These are phyloP conservation scores for Yamadazyma insecticola DNA, from an alignment of 805 yeast genomes.

Conservation along the genomic window DNA sequence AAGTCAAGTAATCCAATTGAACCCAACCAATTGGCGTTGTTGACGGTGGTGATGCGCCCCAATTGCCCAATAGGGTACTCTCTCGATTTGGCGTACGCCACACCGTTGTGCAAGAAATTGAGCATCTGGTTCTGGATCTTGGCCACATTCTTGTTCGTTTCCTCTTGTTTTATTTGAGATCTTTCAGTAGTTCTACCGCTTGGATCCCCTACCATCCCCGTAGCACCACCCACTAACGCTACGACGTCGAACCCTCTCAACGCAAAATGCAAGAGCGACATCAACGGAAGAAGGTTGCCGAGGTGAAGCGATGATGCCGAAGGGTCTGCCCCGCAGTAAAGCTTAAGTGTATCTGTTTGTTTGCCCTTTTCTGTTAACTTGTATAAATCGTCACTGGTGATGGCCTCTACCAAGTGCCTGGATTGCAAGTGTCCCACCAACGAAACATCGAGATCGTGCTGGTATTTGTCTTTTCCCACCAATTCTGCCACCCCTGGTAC, in stretches of 20 bases:
- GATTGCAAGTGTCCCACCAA: slow-evolving; percentile 33
- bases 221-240: slow-evolving; percentile 90
- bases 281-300: slow-evolving; percentile 85
- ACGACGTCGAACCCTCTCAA: slow-evolving; percentile 81
- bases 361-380: slow-evolving; percentile 24
- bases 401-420: slow-evolving; percentile 33
- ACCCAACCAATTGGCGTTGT: slow-evolving; percentile 87
- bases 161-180: slow-evolving; percentile 45
- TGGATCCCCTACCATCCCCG: slow-evolving; percentile 96
- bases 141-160: slow-evolving; percentile 52
- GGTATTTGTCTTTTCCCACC: slow-evolving; percentile 13
- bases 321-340: slow-evolving; percentile 97
- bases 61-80: slow-evolving; percentile 22
- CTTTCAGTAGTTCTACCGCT: slow-evolving; percentile 86
- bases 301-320: slow-evolving; percentile 85
- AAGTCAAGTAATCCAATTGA: slow-evolving; percentile 72
- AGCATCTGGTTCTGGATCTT: slow-evolving; percentile 60
- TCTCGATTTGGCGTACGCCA: slow-evolving; percentile 55
- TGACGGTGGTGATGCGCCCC: slow-evolving; percentile 44
- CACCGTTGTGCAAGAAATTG: slow-evolving; percentile 57
- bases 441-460: slow-evolving; percentile 22
- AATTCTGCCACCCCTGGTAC: no score
- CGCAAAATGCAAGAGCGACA: slow-evolving; percentile 79
- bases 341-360: slow-evolving; percentile 37
- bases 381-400: slow-evolving; percentile 34